Conservation (phyloP, 371 early-diverging fungal genomes). For the Neoconidiobolus thromboides region DNA sequence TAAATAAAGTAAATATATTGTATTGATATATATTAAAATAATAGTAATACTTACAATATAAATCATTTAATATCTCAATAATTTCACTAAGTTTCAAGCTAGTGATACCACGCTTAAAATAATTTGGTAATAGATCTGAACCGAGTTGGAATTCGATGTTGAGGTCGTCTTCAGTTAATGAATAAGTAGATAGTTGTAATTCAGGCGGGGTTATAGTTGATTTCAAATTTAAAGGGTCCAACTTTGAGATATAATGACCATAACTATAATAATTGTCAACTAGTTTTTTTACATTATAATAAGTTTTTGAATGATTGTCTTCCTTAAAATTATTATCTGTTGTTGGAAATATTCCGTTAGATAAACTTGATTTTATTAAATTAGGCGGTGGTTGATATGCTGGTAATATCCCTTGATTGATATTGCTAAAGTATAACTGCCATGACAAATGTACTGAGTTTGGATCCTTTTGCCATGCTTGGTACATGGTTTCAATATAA, state of each 20-base stretch:
- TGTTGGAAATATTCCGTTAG: background rate
- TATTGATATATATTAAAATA: constrained; percentile 8
- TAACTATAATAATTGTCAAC: constrained; percentile 64
- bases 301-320: constrained; percentile 20
- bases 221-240: constrained; percentile 59
- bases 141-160: constrained; percentile 49
- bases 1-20: background rate
- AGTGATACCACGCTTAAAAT: constrained; percentile 27
- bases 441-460: constrained; percentile 85
- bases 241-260: constrained; percentile 65
- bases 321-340: constrained; percentile 8
- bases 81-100: constrained; percentile 57
- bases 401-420: constrained; percentile 47
- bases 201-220: background rate
- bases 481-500: constrained; percentile 92
- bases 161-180: constrained; percentile 13
- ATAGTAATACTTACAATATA: constrained; percentile 50
- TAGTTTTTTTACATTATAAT: constrained; percentile 92
- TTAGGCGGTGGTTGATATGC: constrained; percentile 67
- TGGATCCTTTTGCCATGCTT: constrained; percentile 85
- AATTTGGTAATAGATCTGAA: constrained; percentile 66
- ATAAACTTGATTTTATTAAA: constrained; percentile 17
- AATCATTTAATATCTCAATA: constrained; percentile 48
- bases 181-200: constrained; percentile 27
- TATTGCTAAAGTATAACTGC: constrained; percentile 89